phyloP scores from a whole-genome alignment of 1,284 basidiomycete species.

The Irpex sp. region DNA sequence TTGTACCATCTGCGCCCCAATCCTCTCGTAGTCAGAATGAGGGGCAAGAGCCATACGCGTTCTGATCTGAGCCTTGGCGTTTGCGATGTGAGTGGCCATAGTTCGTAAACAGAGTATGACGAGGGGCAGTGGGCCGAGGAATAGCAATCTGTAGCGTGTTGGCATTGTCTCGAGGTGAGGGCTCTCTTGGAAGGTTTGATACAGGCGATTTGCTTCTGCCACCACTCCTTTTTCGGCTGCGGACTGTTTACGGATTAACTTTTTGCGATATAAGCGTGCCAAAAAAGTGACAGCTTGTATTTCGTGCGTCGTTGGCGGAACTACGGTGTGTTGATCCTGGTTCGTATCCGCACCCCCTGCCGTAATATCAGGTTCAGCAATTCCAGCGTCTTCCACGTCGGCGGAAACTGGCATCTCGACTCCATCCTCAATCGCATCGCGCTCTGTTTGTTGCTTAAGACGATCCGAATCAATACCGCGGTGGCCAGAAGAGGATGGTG shows the following conservation, averaged over 20 bases:
- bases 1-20: constrained; percentile 27
- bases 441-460: neutral
- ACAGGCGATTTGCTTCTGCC: neutral
- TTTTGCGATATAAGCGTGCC: neutral
- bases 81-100: constrained; percentile 24
- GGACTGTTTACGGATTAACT: neutral
- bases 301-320: neutral
- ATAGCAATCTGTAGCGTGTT: constrained; percentile 37
- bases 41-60: constrained; percentile 25
- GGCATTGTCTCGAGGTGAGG: constrained; percentile 20
- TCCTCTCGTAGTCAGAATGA: constrained; percentile 32
- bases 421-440: neutral
- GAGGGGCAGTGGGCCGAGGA: constrained; percentile 48
- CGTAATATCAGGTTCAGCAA: neutral
- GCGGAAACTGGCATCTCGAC: neutral
- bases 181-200: neutral
- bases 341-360: neutral
- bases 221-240: neutral
- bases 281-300: neutral
- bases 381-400: neutral
- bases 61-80: constrained; percentile 32
- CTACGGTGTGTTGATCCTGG: neutral
- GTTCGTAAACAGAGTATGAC: constrained; percentile 42
- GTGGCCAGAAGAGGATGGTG: neutral
- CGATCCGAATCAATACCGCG: too few species aligned